phyloP scores from a whole-genome alignment of 495 filamentous ascomycete species.

The Haplographium delicatum region DNA sequence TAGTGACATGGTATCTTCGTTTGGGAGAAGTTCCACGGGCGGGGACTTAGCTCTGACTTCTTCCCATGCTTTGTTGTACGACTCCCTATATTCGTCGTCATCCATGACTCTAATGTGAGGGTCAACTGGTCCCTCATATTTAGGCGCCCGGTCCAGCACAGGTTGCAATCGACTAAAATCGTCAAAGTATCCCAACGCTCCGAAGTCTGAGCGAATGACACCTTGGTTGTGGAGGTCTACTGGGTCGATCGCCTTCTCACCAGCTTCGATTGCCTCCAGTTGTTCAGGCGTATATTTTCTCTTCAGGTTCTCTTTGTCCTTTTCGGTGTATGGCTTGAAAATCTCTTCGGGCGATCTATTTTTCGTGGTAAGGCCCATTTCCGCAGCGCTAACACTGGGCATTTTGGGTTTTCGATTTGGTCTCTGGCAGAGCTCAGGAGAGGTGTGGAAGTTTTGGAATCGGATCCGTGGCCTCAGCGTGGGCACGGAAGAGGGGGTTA shows the following conservation, averaged over 20 bases:
- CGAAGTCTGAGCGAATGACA: slow-evolving; percentile 61
- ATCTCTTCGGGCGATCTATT: slow-evolving; percentile 30
- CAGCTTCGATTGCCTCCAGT: slow-evolving; percentile 78
- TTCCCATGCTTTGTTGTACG: background rate
- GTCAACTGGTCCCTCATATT: slow-evolving; percentile 37
- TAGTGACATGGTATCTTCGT: slow-evolving; percentile 31
- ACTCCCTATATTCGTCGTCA: slow-evolving; percentile 11
- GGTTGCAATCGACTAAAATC: slow-evolving; percentile 76
- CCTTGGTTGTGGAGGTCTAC: slow-evolving; percentile 71
- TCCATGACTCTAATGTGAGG: slow-evolving; percentile 57
- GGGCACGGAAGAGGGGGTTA: slow-evolving; percentile 45
- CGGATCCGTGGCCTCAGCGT: slow-evolving; percentile 38
- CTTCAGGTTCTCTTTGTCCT: slow-evolving; percentile 58
- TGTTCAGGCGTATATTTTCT: slow-evolving; percentile 74
- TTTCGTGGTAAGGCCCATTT: slow-evolving; percentile 26
- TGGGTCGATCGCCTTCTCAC: slow-evolving; percentile 74
- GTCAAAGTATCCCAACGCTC: slow-evolving; percentile 71
- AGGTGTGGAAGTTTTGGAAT: slow-evolving; percentile 49
- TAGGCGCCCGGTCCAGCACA: slow-evolving; percentile 57
- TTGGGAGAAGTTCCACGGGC: background rate
- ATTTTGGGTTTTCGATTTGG: slow-evolving; percentile 31
- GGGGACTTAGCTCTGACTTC: background rate
- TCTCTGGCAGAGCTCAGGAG: slow-evolving; percentile 29
- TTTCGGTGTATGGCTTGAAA: slow-evolving; percentile 60
- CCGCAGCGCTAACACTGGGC: slow-evolving; percentile 29